These are phyloP conservation scores for Aegilops sharonensis DNA, from an alignment of 176 grass and related monocot genomes.

Conservation along the genomic window DNA sequence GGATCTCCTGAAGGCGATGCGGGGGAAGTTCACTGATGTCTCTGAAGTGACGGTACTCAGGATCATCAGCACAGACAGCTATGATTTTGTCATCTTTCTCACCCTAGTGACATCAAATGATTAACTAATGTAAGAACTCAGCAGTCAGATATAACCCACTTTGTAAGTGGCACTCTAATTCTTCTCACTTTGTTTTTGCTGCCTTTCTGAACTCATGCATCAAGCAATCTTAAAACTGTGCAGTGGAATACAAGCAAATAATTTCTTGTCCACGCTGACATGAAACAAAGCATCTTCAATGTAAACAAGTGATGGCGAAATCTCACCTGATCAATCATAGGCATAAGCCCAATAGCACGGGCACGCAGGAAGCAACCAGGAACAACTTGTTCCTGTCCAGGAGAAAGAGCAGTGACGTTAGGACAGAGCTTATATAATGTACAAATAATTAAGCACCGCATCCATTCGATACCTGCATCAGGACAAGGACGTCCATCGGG, in stretches of 20 bases:
- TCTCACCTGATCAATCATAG: conserved; percentile 98
- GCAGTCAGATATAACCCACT: not conserved
- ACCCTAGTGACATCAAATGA: conserved; percentile 47
- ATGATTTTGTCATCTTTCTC: conserved; percentile 99
- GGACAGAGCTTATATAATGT: not conserved
- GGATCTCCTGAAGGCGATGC: conserved; percentile 92
- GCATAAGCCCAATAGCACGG: conserved; percentile 98
- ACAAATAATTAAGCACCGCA: not conserved
- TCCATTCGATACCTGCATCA: conserved; percentile 78
- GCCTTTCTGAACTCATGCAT: not conserved
- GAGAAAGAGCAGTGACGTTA: not conserved
- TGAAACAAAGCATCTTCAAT: conserved; percentile 27
- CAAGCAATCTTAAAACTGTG: conserved; percentile 3
- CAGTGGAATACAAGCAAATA: conserved; percentile 8
- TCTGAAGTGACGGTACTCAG: conserved; percentile 82
- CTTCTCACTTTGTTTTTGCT: not conserved
- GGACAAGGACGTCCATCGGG: conserved; percentile 85
- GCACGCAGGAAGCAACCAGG: conserved; percentile 91
- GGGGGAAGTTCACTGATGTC: conserved; percentile 92
- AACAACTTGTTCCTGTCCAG: conserved; percentile 76
- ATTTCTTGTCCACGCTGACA: not conserved
- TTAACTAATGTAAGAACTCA: conserved; percentile 29
- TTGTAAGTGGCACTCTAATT: not conserved
- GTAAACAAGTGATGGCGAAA: conserved; percentile 3
- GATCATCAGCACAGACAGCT: conserved; percentile 99